Conservation (phyloP, 805 yeast species). For the Cyberlindnera maritima region DNA sequence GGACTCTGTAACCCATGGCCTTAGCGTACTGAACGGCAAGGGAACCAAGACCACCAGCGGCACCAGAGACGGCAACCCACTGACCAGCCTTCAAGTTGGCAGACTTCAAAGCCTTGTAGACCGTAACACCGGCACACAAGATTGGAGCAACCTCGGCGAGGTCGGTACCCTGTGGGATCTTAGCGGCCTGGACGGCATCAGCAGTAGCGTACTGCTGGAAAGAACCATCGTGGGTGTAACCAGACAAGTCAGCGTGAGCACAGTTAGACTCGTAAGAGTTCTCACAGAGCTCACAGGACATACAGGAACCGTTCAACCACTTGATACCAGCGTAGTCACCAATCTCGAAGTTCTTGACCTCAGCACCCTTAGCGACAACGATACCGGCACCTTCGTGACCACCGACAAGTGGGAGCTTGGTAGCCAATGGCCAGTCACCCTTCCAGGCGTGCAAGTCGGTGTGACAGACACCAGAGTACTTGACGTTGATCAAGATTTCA, state of each 20-base stretch:
- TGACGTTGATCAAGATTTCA: conserved; percentile 62
- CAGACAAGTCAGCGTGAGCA: conserved; percentile 66
- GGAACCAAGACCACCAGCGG: conserved; percentile 81
- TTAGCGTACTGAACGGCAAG: conserved; percentile 74
- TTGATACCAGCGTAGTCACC: conserved; percentile 70
- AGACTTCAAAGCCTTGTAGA: conserved; percentile 64
- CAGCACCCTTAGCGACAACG: conserved; percentile 61
- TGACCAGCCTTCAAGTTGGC: conserved; percentile 61
- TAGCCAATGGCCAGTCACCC: conserved; percentile 43
- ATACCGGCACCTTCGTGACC: conserved; percentile 78
- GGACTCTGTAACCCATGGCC: conserved; percentile 73
- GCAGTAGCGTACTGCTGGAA: conserved; percentile 70
- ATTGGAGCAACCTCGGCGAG: conserved; percentile 58
- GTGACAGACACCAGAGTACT: conserved; percentile 75
- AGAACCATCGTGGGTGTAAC: conserved; percentile 41
- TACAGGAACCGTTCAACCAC: conserved; percentile 70
- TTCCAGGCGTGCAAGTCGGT: conserved; percentile 66
- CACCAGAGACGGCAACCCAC: conserved; percentile 77
- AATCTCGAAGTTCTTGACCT: conserved; percentile 57
- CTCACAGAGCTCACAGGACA: conserved; percentile 64
- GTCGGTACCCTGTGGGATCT: conserved; percentile 57
- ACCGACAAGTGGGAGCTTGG: conserved; percentile 62
- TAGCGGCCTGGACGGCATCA: conserved; percentile 63
- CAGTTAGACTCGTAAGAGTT: conserved; percentile 63
- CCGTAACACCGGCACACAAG: conserved; percentile 45